phyloP scores from a whole-genome alignment of 2,329 filamentous ascomycete genomes.

The Alternaria longipes region DNA sequence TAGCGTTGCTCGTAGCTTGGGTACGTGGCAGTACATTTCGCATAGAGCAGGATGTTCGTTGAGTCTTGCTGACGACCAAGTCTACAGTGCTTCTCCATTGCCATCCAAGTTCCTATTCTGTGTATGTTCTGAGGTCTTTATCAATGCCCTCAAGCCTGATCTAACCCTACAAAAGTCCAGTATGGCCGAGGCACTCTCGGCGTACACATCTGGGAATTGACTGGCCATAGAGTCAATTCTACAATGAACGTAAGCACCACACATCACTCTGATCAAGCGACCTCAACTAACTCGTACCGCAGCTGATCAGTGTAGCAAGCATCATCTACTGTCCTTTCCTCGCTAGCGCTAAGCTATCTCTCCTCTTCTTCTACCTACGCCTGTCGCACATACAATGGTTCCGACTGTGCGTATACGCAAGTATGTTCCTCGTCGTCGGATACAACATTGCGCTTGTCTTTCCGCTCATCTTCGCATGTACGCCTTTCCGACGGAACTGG shows the following conservation, averaged over 20 bases:
- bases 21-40: slow-evolving; percentile 7
- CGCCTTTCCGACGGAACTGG: slow-evolving; percentile 25
- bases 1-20: slow-evolving; percentile 23
- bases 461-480: slow-evolving; percentile 33
- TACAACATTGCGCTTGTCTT: slow-evolving; percentile 33
- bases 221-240: slow-evolving; percentile 16
- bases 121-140: slow-evolving; percentile 11
- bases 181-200: slow-evolving; percentile 25
- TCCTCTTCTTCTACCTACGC: slow-evolving; percentile 30
- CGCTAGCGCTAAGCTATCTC: slow-evolving; percentile 32
- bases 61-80: background rate
- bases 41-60: background rate
- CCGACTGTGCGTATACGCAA: slow-evolving; percentile 19
- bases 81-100: slow-evolving; percentile 16
- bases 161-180: slow-evolving; percentile 15
- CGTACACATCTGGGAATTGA: slow-evolving; percentile 35
- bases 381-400: slow-evolving; percentile 25
- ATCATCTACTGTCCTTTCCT: slow-evolving; percentile 27
- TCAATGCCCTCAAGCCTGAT: background rate
- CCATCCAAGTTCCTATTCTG: slow-evolving; percentile 19
- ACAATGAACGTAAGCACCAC: slow-evolving; percentile 18
- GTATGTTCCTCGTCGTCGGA: slow-evolving; percentile 32
- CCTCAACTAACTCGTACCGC: slow-evolving; percentile 3
- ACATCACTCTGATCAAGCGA: background rate
- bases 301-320: slow-evolving; percentile 15